phyloP scores from a whole-genome alignment of 371 early-diverging fungal genomes.

The Circinella umbellata region DNA sequence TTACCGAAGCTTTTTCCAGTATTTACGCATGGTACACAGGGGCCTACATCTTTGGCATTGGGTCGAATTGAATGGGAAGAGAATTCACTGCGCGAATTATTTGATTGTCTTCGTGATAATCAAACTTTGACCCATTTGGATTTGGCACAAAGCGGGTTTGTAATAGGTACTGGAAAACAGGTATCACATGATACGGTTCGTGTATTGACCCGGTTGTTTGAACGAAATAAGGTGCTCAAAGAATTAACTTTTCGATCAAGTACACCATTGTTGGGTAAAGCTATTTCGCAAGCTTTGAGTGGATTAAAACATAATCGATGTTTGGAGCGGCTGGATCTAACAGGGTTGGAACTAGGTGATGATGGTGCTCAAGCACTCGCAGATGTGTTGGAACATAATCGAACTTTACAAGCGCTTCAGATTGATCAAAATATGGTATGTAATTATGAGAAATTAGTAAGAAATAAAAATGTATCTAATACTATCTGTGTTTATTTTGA shows the following conservation, averaged over 20 bases:
- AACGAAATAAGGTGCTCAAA: conserved; percentile 35
- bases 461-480: too few species aligned
- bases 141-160: conserved; percentile 31
- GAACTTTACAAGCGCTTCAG: conserved; percentile 27
- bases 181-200: conserved; percentile 39
- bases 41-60: conserved; percentile 40
- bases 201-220: conserved; percentile 38
- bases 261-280: conserved; percentile 18
- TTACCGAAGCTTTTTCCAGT: conserved; percentile 42
- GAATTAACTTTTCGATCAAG: conserved; percentile 26
- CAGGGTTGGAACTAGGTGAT: conserved; percentile 37
- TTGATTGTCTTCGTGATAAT: conserved; percentile 45
- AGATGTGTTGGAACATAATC: conserved; percentile 31
- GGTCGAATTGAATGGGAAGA: conserved; percentile 50
- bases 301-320: conserved; percentile 32
- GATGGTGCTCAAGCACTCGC: conserved; percentile 35
- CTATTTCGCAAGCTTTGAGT: conserved; percentile 25
- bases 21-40: conserved; percentile 36
- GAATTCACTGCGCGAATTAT: conserved; percentile 37
- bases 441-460: too few species aligned
- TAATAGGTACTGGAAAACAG: conserved; percentile 20
- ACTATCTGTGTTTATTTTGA: neutral
- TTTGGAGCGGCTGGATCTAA: conserved; percentile 34
- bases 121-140: conserved; percentile 27
- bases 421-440: conserved; percentile 44